Percentiles rank a stretch among this genome's conserved stretches.
phyloP scores from a whole-genome alignment of 176 grass and related monocot species.

The Triticum urartu region DNA sequence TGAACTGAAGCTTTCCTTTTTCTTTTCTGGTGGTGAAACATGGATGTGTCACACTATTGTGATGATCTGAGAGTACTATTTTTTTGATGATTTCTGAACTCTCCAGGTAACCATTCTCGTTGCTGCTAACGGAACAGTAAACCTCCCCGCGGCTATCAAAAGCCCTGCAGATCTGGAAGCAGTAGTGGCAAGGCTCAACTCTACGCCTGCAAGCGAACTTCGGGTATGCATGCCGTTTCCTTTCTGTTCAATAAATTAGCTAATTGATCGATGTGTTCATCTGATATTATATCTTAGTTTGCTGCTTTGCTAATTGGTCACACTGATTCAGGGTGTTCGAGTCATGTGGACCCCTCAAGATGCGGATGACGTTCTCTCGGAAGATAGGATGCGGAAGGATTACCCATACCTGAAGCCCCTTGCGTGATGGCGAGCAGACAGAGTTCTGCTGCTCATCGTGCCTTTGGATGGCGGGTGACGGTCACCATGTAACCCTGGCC shows the following conservation, averaged over 20 bases:
- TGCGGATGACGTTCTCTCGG: conserved; percentile 6
- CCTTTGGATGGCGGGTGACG: background rate
- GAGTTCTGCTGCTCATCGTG: background rate
- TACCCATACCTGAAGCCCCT: conserved; percentile 18
- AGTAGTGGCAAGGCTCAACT: background rate
- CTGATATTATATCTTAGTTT: background rate
- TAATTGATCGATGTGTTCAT: background rate
- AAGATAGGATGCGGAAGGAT: background rate
- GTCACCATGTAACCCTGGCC: background rate
- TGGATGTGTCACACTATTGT: background rate
- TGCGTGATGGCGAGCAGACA: background rate
- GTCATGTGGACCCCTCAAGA: conserved; percentile 31
- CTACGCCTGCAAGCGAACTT: background rate
- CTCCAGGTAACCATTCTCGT: conserved; percentile 33
- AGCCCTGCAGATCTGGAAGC: background rate
- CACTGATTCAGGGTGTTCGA: conserved; percentile 14
- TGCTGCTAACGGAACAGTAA: conserved; percentile 23
- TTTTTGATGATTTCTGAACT: background rate
- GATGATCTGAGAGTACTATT: background rate
- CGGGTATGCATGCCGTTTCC: background rate
- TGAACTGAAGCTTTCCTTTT: background rate
- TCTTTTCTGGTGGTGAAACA: background rate
- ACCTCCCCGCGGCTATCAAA: background rate
- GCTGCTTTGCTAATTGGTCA: background rate
- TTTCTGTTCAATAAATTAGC: background rate